Base-by-base conservation (phyloP, 2,329 filamentous ascomycete species). In the Fusarium bactridioides region DNA sequence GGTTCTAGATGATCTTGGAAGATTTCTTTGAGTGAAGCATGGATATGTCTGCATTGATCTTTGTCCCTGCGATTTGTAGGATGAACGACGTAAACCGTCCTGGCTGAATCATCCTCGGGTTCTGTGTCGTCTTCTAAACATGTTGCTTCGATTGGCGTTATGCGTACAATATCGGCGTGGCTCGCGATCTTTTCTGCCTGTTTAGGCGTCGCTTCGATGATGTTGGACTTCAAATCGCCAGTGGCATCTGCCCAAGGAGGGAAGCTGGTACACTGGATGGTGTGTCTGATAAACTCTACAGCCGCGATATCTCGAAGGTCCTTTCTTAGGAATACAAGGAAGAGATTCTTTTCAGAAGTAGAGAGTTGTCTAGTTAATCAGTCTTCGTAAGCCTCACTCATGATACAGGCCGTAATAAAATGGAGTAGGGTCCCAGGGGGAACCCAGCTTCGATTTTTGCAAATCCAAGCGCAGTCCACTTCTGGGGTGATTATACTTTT, bases 291-390 rank as follows among this genome's bases (percentile, higher is more conserved):
- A 10, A 37, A 18, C 13, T 53, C 33, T 16, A 53, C 13, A 27
- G 33, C 23, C 13, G 23, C 3, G 13, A 37, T 15, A 37, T n/a
- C 23, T 15, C 5, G 7, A 8, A 29, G 25, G 44, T 47, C 44
- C 19, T 47, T 27, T 4, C 18, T n/a, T 1, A 53, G 7, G 4
- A 53, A 53, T 2, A 53, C 33, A 12, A 53, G 50, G 19, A 27
- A 53, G 10, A 53, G 33, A n/a, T n/a, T 10, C 13, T 27, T 25
- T 19, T 16, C 23, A 16, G 19, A 16, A 12, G 13, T 4, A 4
- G 10, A 3, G 1, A 7, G 7, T 19, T 37, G 7, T 25, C 18
- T 21, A 15, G 4, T 37, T 21, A 4, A 9, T 2, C 7, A 11
- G 23, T 21, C 7, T 25, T 16, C 4, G 13, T 37, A 21, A 27